A percentile compares a stretch with the other conserved stretches of the same genome.
Conservation (phyloP, 306 rosid genomes). For the Quercus mongolica region DNA sequence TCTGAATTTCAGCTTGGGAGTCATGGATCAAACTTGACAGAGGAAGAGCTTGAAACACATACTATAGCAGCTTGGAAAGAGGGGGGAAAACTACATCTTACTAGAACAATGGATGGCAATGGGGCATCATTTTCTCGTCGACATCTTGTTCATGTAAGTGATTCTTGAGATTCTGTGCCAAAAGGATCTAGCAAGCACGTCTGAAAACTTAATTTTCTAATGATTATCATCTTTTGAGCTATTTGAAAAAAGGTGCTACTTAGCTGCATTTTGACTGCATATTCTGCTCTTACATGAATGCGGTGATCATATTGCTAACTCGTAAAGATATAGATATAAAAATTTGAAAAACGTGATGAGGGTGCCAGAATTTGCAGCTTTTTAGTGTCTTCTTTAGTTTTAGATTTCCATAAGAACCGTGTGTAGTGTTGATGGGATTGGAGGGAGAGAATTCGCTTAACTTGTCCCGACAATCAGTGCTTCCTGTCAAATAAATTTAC, state of each 20-base stretch:
- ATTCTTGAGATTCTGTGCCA: slow-evolving; percentile 16
- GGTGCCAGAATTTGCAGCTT: neutral
- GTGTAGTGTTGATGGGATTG: neutral
- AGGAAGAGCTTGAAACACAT: slow-evolving; percentile 86
- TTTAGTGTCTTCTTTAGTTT: neutral
- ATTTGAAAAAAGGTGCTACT: neutral
- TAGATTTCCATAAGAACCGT: neutral
- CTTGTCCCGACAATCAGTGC: neutral
- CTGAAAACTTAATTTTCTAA: neutral
- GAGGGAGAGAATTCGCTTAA: too few relatives aligned
- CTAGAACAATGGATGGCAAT: slow-evolving; percentile 41
- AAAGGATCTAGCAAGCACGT: neutral
- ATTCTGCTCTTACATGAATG: neutral
- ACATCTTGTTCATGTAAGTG: slow-evolving; percentile 64
- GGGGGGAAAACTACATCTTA: slow-evolving; percentile 52
- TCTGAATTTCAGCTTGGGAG: slow-evolving; percentile 65
- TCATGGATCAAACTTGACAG: slow-evolving; percentile 75
- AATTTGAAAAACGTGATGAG: neutral
- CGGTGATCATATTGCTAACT: neutral
- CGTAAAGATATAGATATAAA: neutral
- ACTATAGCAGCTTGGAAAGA: slow-evolving; percentile 89
- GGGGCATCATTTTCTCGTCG: slow-evolving; percentile 39
- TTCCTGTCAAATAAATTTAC: neutral
- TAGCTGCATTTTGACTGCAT: neutral
- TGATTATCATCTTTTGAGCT: neutral